Percentiles rank a stretch among this genome's conserved stretches.
These are phyloP conservation scores for Drechslerella stenobrocha DNA, from an alignment of 2,329 filamentous ascomycete genomes.

Conservation along the genomic window DNA sequence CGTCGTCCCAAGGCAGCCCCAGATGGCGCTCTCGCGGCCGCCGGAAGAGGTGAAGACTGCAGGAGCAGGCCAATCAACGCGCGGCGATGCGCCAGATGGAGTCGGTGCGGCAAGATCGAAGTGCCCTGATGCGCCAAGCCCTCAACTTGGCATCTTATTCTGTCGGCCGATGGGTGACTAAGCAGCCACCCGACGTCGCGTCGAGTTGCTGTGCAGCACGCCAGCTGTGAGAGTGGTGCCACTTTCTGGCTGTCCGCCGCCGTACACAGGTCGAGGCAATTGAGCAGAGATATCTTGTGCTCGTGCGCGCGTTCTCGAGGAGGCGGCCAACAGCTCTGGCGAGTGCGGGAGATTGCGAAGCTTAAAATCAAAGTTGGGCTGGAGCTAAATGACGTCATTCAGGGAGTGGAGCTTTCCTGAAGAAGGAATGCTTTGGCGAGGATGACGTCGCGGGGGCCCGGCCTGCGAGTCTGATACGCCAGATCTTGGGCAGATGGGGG, in stretches of 20 bases:
- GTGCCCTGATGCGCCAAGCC: neutral
- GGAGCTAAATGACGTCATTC: neutral
- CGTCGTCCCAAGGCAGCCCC: too few relatives aligned
- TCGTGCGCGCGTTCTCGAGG: neutral
- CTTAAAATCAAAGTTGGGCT: too few relatives aligned
- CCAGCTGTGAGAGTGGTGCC: neutral
- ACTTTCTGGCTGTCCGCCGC: neutral
- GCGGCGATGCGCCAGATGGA: too few relatives aligned
- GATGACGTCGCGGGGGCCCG: conserved; percentile 11
- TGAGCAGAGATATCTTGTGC: too few relatives aligned
- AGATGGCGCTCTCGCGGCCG: too few relatives aligned
- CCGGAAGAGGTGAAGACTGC: too few relatives aligned
- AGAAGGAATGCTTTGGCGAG: conserved; percentile 13
- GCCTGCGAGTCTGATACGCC: conserved; percentile 3
- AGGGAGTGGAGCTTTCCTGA: conserved; percentile 3
- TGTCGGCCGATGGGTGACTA: neutral
- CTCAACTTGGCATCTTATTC: conserved; percentile 2
- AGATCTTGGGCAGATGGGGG: too few relatives aligned
- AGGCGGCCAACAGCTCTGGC: neutral
- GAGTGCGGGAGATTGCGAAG: too few relatives aligned
- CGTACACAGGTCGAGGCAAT: too few relatives aligned
- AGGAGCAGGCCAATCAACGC: too few relatives aligned
- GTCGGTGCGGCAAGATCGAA: neutral
- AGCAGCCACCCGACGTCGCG: neutral
- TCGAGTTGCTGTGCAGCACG: conserved; percentile 3